Percentiles rank a stretch among this genome's conserved stretches.
These are phyloP conservation scores for Phytophthora syringae DNA, from an alignment of 352 stramenopile genomes.

Conservation along the genomic window DNA sequence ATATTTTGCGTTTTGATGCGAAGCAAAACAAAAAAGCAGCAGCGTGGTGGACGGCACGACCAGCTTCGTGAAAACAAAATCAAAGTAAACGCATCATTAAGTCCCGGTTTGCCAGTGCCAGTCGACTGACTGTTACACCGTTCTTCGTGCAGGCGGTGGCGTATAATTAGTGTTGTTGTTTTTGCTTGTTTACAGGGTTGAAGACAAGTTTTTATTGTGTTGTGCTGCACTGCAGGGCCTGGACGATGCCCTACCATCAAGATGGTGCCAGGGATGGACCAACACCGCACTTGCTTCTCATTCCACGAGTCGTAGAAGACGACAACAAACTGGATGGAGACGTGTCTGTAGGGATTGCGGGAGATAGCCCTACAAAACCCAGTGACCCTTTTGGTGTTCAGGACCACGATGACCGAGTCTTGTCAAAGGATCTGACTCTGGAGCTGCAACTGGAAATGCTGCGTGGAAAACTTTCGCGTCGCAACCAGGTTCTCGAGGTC, in stretches of 20 bases:
- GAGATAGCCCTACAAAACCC: constrained; percentile 11
- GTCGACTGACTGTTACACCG: constrained; percentile 2
- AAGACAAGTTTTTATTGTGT: not conserved
- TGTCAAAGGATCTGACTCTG: constrained; percentile 41
- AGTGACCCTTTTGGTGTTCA: constrained; percentile 17
- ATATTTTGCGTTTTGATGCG: constrained; percentile 17
- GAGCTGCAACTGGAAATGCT: constrained; percentile 71
- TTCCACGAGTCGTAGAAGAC: constrained; percentile 23
- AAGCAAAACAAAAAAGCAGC: not conserved
- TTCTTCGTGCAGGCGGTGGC: not conserved
- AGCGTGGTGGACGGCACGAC: not conserved
- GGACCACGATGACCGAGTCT: constrained; percentile 42
- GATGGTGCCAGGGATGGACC: constrained; percentile 9
- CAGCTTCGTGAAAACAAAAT: constrained; percentile 17
- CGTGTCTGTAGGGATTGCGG: constrained; percentile 9
- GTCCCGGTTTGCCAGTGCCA: not conserved
- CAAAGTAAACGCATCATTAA: constrained; percentile 12
- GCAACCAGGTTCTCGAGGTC: constrained; percentile 78
- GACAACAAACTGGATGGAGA: constrained; percentile 5
- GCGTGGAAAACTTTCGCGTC: constrained; percentile 65
- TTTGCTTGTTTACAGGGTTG: constrained; percentile 1
- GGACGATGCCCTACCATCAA: constrained; percentile 23
- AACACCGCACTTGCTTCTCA: constrained; percentile 4
- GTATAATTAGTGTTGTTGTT: constrained; percentile 34
- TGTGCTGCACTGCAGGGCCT: not conserved